Conservation (phyloP, 2,329 filamentous ascomycete genomes). For the Aureobasidium namibiae region DNA sequence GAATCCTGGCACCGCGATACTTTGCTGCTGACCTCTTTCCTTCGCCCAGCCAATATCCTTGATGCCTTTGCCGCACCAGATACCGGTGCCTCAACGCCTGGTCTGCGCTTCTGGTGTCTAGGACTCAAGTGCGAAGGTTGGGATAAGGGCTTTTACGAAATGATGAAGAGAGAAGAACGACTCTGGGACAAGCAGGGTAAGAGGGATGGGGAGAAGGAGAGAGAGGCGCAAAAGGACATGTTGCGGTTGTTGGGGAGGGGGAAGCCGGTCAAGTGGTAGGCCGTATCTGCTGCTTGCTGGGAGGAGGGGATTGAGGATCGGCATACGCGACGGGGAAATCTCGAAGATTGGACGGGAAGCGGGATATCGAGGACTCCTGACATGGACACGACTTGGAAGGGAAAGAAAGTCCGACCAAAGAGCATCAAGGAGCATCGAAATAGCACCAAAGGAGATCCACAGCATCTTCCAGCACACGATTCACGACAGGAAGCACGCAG, state of each 20-base stretch:
- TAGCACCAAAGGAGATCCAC: no score
- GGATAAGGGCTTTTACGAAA: conserved; percentile 34
- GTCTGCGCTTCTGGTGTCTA: conserved; percentile 40
- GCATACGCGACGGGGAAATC: background rate
- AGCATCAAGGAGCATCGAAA: no score
- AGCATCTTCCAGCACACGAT: no score
- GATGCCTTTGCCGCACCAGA: conserved; percentile 34
- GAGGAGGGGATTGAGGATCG: background rate
- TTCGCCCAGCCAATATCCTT: conserved; percentile 32
- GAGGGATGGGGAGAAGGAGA: background rate
- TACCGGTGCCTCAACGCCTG: conserved; percentile 28
- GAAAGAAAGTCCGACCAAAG: no score
- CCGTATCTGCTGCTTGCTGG: background rate
- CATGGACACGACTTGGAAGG: no score
- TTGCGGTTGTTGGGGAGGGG: background rate
- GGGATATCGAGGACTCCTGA: no score
- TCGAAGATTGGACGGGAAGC: background rate
- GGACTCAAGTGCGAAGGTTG: conserved; percentile 38
- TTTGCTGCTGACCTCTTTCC: conserved; percentile 25
- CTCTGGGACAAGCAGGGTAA: background rate
- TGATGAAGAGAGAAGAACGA: conserved; percentile 23
- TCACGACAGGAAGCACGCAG: no score
- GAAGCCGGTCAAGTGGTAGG: background rate
- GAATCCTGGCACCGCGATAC: conserved; percentile 34
- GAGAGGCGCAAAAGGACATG: background rate